These are phyloP conservation scores for Termitomyces sp. DNA, from an alignment of 768 basidiomycete species.

Conservation along the genomic window DNA sequence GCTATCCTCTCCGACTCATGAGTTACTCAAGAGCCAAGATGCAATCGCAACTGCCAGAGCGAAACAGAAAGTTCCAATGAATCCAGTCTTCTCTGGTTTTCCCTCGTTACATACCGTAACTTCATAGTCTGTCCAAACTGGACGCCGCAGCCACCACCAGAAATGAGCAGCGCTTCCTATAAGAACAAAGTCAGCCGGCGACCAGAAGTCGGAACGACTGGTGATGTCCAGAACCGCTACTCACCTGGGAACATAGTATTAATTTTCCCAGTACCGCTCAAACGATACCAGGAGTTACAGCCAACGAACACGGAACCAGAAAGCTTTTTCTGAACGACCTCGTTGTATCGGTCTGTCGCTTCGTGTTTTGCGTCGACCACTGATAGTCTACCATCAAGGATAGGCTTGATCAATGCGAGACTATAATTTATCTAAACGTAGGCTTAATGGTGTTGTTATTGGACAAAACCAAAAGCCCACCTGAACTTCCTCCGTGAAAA, in stretches of 20 bases:
- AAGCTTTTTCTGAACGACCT: conserved; percentile 15
- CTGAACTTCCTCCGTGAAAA: conserved; percentile 41
- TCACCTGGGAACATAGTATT: conserved; percentile 37
- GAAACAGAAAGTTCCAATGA: background rate
- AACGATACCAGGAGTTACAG: conserved; percentile 40
- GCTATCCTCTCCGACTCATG: too few species aligned
- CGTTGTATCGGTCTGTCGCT: conserved; percentile 20
- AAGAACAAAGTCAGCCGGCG: background rate
- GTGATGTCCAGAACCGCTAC: background rate
- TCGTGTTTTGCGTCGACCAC: conserved; percentile 15
- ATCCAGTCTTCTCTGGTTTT: background rate
- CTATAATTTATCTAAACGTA: conserved; percentile 37
- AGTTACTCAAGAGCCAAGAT: background rate
- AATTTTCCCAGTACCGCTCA: conserved; percentile 30
- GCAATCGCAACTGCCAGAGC: background rate
- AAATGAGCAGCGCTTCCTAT: background rate
- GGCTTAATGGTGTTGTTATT: background rate
- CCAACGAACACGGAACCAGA: conserved; percentile 21
- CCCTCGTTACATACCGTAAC: background rate
- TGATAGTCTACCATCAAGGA: conserved; percentile 12
- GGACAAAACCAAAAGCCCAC: conserved; percentile 15
- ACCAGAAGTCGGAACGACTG: too few species aligned
- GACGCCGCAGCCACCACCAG: conserved; percentile 1
- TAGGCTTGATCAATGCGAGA: conserved; percentile 19
- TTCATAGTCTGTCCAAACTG: background rate